Base-by-base conservation (phyloP, 225 moss, liverwort and hornwort genomes). In the Climacium dendroides region DNA sequence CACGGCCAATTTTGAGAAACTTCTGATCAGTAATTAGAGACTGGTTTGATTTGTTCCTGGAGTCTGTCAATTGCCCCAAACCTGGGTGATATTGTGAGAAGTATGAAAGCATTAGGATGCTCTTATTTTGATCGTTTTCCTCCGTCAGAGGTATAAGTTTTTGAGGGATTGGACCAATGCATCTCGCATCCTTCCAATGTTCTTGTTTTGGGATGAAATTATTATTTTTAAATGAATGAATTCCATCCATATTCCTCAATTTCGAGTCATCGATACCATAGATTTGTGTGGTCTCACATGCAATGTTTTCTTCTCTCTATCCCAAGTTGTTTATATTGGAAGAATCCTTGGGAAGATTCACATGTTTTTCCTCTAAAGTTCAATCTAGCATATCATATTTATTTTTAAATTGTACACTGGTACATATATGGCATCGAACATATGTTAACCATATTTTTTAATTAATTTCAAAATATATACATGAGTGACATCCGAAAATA, bases 1-100 rank as follows among this genome's bases (percentile, higher is more conserved):
- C 41, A 92, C 88, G 32, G 86, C 77, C 91, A 95, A 96, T 84
- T 95, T 97, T 81, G 89, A 89, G 87, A 93, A 47, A 66, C 96
- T 97, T 84, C 87, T 92, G 22, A 82, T 91, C 70, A 87, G 78
- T 72, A 57, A 19, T 28, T 85, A 90, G 85, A 77, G 39, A 57
- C 65, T 55, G 52, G 26, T 80, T 14, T 23, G 45, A 74, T 52
- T 52, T 86, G 78, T 73, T 58, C 41, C 50, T 50, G 39, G 58
- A 70, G 47, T 69, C 48, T 91, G 52, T 73, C 65, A 85, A 69
- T 82, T 85, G 73, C 76, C 39, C 80, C 19, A 53, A 67, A 30
- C 37, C 66, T 32, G 77, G 57, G 32, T 69, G 43, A 58, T 61
- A 69, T 13, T 84, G 34, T 25, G 74, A 59, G 64, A 78, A 63